Evolutionary conservation across 1,139 yeast genomes (phyloP), one percentile per base, ranked within the genome.

Genomic region (Suhomyces anneliseae): DNA sequence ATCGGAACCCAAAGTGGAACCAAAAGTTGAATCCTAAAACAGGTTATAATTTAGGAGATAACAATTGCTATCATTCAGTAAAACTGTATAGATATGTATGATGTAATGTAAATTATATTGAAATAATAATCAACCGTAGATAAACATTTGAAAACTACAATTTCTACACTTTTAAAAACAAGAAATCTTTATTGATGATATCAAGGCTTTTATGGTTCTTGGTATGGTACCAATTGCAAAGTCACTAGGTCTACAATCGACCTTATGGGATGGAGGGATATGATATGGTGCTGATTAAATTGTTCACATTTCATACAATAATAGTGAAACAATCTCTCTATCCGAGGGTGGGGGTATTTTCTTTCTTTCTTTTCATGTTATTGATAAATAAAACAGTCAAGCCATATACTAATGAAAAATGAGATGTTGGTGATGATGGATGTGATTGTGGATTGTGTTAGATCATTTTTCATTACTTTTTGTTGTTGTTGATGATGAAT

Each of bases 51-150:
- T 11, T 4, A 8, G 12, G 24, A 26, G 24, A 19, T 27, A 27
- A 19, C 32, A 15, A n/a, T 39, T 39, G 46, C 43, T 44, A 44
- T 39, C 43, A 39, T 39, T 39, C 40, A 43, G 42, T 26, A 32
- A 10, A 9, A 40, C 38, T 47, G 51, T 42, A 42, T 48, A 45
- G 49, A 47, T 47, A 47, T 42, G 49, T 48, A 43, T 46, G 46
- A 45, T 34, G 44, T 45, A 45, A 40, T 42, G 44, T 39, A 43
- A 32, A 26, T 14, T 39, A 34, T 35, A 19, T 36, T 31, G n/a
- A 31, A 31, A 31, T 10, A 31, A 31, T n/a, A 31, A 31, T 10
- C 6, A 31, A 31, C 7, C 34, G 11, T 31, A 31, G 4, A 2
- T 19, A 19, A 19, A 19, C 6, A 1, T 19, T 19, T 19, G 24